Conservation (phyloP, 192 early-diverging fungal genomes). For the Obelidium mucronatum region DNA sequence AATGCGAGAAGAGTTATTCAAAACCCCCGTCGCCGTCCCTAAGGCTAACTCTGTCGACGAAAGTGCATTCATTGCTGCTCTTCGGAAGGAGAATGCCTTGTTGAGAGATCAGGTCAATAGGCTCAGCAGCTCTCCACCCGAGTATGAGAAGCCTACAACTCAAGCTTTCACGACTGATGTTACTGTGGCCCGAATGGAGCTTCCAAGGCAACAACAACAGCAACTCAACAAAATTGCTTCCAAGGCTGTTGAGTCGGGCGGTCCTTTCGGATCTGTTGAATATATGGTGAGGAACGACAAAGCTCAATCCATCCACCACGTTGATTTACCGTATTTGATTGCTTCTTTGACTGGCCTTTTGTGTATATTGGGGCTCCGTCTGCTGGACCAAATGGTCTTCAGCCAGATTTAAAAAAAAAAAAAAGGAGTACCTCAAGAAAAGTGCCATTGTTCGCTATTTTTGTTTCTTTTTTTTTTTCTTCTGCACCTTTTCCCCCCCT, state of each 20-base stretch:
- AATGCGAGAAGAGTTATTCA: conserved; percentile 58
- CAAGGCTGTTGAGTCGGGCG: neutral
- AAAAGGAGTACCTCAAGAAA: neutral
- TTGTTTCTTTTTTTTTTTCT: conserved; percentile 3
- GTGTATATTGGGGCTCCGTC: conserved; percentile 29
- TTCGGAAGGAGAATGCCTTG: conserved; percentile 73
- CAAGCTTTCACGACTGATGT: neutral
- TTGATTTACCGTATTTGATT: conserved; percentile 37
- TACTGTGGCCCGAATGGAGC: neutral
- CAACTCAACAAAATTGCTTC: neutral
- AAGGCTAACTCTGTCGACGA: conserved; percentile 50
- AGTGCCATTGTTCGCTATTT: conserved; percentile 1
- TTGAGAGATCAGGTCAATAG: conserved; percentile 76
- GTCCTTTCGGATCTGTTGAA: conserved; percentile 20
- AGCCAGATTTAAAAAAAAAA: conserved; percentile 16
- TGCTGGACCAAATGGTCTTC: conserved; percentile 24
- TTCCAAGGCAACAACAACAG: neutral
- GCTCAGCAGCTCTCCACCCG: conserved; percentile 51
- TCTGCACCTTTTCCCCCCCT: neutral
- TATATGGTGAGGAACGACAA: conserved; percentile 36
- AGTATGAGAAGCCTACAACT: neutral
- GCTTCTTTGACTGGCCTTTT: conserved; percentile 31
- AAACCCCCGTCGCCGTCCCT: conserved; percentile 27
- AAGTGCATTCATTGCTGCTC: conserved; percentile 57
- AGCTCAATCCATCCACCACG: conserved; percentile 1